Base-by-base conservation (phyloP, 2,329 filamentous ascomycete species). In the Chrysoporthe austroafricana region DNA sequence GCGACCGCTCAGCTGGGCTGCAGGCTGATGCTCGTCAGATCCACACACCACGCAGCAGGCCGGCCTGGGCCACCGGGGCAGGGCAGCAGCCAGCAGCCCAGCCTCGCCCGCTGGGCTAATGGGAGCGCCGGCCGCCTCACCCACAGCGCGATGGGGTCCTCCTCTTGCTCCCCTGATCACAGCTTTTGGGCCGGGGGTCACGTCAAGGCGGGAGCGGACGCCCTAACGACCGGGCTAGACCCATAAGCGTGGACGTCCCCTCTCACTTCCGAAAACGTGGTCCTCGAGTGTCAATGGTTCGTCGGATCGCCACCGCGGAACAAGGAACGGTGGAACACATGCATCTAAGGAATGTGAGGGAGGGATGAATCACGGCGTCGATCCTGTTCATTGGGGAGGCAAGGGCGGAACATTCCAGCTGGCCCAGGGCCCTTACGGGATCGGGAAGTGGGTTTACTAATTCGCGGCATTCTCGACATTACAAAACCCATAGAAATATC, bases 1-100 rank as follows among this genome's bases (percentile, higher is more conserved):
- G 18, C 36, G 42, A 39, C 58, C 57, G 11, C 61, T 65, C 66
- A 66, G 66, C 66, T 68, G 62, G 60, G 50, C 62, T 66, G 36
- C 61, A 48, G 36, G 57, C 57, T 26, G 36, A 56, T 50, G 43
- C 48, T 54, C 42, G 42, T 66, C 52, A 57, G 50, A 5, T 16
- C 50, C 50, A 32, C 21, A 54, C 21, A 32, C 4, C 36, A 39
- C 6, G 36, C 9, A 9, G 6, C 36, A 26, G 26, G 26, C 26
- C 26, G 26, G 26, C 26, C 26, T 26, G 26, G 26, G 26, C 26
- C 26, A 26, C 26, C 26, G 26, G 26, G 26, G 26, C 26, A 26
- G 26, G 26, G 0, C 26, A 26, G 26, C 26, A 26, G 26, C 26
- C 26, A 26, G 26, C 26, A 26, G 26, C 26, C 26, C 26, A 52